phyloP scores from a whole-genome alignment of 495 filamentous ascomycete genomes.

The Xylaria castorea region DNA sequence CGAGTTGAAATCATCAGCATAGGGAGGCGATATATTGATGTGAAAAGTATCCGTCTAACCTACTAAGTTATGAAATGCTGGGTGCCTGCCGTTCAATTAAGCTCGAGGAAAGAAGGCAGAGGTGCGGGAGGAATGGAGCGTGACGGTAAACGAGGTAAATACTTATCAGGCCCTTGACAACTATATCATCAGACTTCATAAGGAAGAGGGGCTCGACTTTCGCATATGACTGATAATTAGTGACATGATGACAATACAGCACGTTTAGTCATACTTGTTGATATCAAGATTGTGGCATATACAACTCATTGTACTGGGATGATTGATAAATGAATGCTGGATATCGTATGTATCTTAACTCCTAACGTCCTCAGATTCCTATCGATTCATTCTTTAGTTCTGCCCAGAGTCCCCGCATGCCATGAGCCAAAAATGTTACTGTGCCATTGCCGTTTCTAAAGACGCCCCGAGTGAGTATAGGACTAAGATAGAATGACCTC shows the following conservation, averaged over 20 bases:
- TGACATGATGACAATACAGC: neutral
- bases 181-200: neutral
- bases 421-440: neutral
- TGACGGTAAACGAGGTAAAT: neutral
- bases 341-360: neutral
- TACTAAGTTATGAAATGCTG: neutral
- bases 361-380: neutral
- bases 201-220: neutral
- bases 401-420: neutral
- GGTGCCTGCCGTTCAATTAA: neutral
- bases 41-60: neutral
- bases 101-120: neutral
- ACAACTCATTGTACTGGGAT: neutral
- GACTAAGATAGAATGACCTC: neutral
- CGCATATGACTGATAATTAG: neutral
- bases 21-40: neutral
- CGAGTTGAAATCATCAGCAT: neutral
- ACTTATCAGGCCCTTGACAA: neutral
- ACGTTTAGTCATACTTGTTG: neutral
- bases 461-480: neutral
- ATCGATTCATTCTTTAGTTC: neutral
- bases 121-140: too few species aligned
- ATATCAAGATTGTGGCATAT: neutral
- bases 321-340: neutral
- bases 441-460: constrained; percentile 16